Evolutionary conservation across 2,329 filamentous ascomycete species (phyloP).

Genomic region (Shiraia bambusicola): DNA sequence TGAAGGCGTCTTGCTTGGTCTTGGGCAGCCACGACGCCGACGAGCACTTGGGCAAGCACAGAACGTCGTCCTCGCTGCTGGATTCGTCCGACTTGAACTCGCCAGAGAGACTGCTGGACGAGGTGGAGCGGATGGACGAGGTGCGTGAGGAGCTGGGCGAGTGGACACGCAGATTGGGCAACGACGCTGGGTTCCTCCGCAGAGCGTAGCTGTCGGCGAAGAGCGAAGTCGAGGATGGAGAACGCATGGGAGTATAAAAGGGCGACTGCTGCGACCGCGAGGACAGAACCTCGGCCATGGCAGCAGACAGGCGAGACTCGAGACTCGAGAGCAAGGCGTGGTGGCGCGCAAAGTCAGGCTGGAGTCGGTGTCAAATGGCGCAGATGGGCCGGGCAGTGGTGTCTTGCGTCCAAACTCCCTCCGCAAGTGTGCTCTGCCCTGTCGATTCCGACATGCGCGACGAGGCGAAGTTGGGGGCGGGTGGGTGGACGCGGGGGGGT

Average conservation of each 20-base stretch:
- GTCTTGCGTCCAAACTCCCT: slow-evolving; percentile 30
- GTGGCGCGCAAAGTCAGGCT: slow-evolving; percentile 20
- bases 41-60: slow-evolving; percentile 50
- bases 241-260: slow-evolving; percentile 44
- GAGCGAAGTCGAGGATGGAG: slow-evolving; percentile 48
- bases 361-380: slow-evolving; percentile 21
- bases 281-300: slow-evolving; percentile 45
- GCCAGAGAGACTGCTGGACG: slow-evolving; percentile 64
- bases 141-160: slow-evolving; percentile 43
- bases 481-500: too few species aligned
- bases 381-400: slow-evolving; percentile 10
- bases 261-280: slow-evolving; percentile 27
- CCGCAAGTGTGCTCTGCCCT: slow-evolving; percentile 17
- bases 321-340: slow-evolving; percentile 6
- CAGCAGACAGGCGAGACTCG: slow-evolving; percentile 44
- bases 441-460: slow-evolving; percentile 38
- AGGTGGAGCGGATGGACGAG: slow-evolving; percentile 63
- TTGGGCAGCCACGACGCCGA: slow-evolving; percentile 18
- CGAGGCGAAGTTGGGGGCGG: slow-evolving; percentile 6
- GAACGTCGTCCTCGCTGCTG: slow-evolving; percentile 45
- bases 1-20: slow-evolving; percentile 8
- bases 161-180: slow-evolving; percentile 40
- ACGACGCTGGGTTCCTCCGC: slow-evolving; percentile 39
- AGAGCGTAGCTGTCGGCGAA: slow-evolving; percentile 43
- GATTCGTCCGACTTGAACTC: slow-evolving; percentile 57